Evolutionary conservation across 2,329 filamentous ascomycete species (phyloP).

Genomic region (Aspergillus sp.): DNA sequence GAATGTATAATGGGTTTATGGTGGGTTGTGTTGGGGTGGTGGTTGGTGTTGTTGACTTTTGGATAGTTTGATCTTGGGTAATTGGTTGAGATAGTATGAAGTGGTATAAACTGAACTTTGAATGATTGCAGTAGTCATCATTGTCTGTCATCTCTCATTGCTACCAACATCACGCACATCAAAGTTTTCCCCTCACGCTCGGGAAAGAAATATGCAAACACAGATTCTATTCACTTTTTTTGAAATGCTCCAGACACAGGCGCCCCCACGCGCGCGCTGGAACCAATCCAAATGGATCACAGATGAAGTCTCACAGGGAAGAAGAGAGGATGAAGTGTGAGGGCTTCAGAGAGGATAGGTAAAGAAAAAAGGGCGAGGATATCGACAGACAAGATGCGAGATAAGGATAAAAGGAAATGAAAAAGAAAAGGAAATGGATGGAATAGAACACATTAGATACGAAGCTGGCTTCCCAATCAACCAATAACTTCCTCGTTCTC

Average conservation of each 20-base stretch:
- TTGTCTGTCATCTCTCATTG: constrained; percentile 32
- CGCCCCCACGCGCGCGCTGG: constrained; percentile 13
- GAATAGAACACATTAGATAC: constrained; percentile 35
- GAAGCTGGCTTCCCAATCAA: constrained; percentile 34
- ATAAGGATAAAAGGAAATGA: constrained; percentile 27
- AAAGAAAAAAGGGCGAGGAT: constrained; percentile 28
- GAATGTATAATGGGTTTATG: background rate
- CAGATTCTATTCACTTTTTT: constrained; percentile 29
- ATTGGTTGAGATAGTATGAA: background rate
- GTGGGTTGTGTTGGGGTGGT: background rate
- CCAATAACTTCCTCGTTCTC: constrained; percentile 77
- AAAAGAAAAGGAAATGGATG: constrained; percentile 29
- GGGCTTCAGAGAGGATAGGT: constrained; percentile 19
- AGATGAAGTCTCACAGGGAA: constrained; percentile 21
- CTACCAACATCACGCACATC: constrained; percentile 28
- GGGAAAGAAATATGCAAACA: constrained; percentile 24
- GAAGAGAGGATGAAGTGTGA: constrained; percentile 14
- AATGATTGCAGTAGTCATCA: constrained; percentile 16
- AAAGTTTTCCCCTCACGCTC: constrained; percentile 7
- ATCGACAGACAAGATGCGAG: constrained; percentile 32
- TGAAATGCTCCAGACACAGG: constrained; percentile 19
- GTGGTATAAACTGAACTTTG: too few species aligned
- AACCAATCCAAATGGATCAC: constrained; percentile 25
- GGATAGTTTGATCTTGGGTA: background rate
- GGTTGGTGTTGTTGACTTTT: constrained; percentile 8